Base-by-base conservation (phyloP, 1,139 yeast genomes). In the Hansenula anomala region DNA sequence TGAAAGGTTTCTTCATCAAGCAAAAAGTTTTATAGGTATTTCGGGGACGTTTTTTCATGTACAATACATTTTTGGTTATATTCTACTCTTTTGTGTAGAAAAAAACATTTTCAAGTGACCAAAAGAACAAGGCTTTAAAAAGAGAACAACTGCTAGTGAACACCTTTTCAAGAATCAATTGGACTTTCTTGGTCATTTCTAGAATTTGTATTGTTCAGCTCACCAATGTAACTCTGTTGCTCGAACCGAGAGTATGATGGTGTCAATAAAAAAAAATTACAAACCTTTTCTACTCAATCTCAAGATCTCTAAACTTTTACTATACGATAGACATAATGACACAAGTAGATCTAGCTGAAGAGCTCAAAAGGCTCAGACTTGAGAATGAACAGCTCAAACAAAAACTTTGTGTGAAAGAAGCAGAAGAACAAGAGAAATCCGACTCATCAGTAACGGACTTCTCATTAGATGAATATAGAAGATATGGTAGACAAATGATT, bases 401-500 rank as follows among this genome's bases (percentile, higher is more conserved):
- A 2, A 37, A 46, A 10, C 34, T 37, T 28, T 18, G 38, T 2
- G 10, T 12, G 4, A 24, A 29, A 20, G 19, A 34, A 10, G 6
- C 28, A 17, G 8, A 32, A 9, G 6, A 4, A 8, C 4, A 23
- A 11, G 12, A 6, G n/a, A 17, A 30, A 38, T 22, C 40, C 25
- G 22, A 18, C 24, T 16, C 16, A 20, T 6, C 7, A 8, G 25
- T 6, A 36, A 15, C 36, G 8, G 33, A 25, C 10, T 30, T 53
- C 16, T 42, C 72, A 7, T 60, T 71, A 13, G 87, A 83, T 33
- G 98, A 92, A 57, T 90, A 80, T 56, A 61, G 62, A 27, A 66
- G 97, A 19, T 94, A 94, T 60, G 98, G 99, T 3, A 73, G 99
- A 42, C 98, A 94, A 58, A 83, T 94, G 90, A 80, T 90, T 28